Percentiles rank a stretch among this genome's conserved stretches.
Conservation (phyloP, 1,284 basidiomycete species). For the Boletus semigastroideus region DNA sequence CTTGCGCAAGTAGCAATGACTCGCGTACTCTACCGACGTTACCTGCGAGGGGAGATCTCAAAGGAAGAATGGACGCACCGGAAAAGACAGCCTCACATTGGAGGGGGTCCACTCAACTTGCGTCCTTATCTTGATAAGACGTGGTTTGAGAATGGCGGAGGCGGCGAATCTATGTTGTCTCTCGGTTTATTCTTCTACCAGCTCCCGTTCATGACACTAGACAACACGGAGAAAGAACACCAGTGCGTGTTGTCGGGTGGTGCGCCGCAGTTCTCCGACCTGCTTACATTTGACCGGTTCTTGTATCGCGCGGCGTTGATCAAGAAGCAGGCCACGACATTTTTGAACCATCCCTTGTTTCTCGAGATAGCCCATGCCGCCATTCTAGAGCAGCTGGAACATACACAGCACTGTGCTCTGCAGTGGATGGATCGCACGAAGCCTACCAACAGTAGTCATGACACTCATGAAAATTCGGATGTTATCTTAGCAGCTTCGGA, state of each 20-base stretch:
- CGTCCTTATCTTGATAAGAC: constrained; percentile 48
- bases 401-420: constrained; percentile 20
- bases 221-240: constrained; percentile 8
- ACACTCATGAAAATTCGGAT: background rate
- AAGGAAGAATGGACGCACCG: constrained; percentile 54
- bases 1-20: constrained; percentile 56
- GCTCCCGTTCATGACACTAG: constrained; percentile 54
- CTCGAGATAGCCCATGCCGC: constrained; percentile 41
- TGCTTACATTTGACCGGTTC: constrained; percentile 49
- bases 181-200: constrained; percentile 46
- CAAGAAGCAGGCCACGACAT: constrained; percentile 36
- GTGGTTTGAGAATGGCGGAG: constrained; percentile 50
- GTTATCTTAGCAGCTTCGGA: constrained; percentile 4
- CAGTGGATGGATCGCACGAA: constrained; percentile 13
- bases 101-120: constrained; percentile 49
- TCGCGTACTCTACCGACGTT: constrained; percentile 49
- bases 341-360: constrained; percentile 47
- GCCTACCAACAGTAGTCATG: no score
- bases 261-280: constrained; percentile 40
- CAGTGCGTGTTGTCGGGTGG: constrained; percentile 28
- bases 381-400: constrained; percentile 29
- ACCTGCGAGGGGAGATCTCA: constrained; percentile 46
- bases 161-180: constrained; percentile 41
- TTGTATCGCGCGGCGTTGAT: constrained; percentile 41
- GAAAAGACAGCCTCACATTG: constrained; percentile 47